Percentiles rank a stretch among this genome's conserved stretches.
These are phyloP conservation scores for Malassezia brasiliensis DNA, from an alignment of 1,284 basidiomycete genomes.

Conservation along the genomic window DNA sequence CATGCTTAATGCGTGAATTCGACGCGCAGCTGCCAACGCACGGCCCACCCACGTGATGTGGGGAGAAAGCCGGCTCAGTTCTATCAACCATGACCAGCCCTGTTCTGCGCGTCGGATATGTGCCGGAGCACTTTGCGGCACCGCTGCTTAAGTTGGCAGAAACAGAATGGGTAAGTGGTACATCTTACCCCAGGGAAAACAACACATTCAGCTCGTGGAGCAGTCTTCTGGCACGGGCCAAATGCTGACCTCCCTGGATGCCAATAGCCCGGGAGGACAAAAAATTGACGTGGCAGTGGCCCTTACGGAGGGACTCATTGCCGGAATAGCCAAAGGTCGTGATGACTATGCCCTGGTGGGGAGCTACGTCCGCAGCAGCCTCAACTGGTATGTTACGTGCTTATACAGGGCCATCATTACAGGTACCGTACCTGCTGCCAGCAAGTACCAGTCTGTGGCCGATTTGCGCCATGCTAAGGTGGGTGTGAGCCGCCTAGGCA, in stretches of 20 bases:
- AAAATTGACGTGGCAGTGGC: conserved; percentile 56
- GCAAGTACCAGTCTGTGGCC: conserved; percentile 60
- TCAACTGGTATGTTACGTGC: conserved; percentile 29
- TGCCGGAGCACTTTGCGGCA: conserved; percentile 43
- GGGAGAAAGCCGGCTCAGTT: background rate
- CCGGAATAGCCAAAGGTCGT: conserved; percentile 74
- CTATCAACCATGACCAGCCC: background rate
- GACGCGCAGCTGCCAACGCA: no score
- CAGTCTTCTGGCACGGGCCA: conserved; percentile 43
- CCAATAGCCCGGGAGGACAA: conserved; percentile 20
- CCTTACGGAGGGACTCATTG: conserved; percentile 83
- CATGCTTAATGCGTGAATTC: no score
- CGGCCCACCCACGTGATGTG: no score
- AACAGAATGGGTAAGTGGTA: conserved; percentile 27
- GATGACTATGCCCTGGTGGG: conserved; percentile 81
- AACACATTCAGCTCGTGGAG: conserved; percentile 31
- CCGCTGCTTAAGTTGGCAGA: conserved; percentile 34
- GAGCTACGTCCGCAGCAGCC: conserved; percentile 62
- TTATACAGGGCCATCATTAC: conserved; percentile 74
- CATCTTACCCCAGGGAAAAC: conserved; percentile 17
- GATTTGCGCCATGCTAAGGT: conserved; percentile 72
- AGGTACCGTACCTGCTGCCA: conserved; percentile 56
- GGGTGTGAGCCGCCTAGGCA: conserved; percentile 80
- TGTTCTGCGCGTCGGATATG: conserved; percentile 33
- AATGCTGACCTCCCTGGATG: conserved; percentile 39